A percentile compares a stretch with the other conserved stretches of the same genome.
phyloP scores from a whole-genome alignment of 139 green algal genomes.

The Microglena sp. region DNA sequence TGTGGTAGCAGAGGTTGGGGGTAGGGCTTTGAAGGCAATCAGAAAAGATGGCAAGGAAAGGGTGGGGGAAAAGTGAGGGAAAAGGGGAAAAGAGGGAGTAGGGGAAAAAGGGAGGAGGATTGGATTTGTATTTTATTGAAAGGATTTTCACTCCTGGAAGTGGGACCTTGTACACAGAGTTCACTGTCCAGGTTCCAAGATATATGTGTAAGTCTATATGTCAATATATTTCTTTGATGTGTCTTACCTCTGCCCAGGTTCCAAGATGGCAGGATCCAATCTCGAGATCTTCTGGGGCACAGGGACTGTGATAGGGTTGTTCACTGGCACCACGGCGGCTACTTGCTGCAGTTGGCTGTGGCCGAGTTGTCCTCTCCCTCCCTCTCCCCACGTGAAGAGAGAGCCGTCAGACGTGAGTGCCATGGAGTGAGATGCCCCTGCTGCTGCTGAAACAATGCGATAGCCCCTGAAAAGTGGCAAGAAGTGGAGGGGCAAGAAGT shows the following conservation, averaged over 20 bases:
- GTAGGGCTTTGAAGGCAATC: too few relatives aligned
- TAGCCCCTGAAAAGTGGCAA: slow-evolving; percentile 18
- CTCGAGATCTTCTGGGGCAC: slow-evolving; percentile 44
- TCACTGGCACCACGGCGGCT: slow-evolving; percentile 9
- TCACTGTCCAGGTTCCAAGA: too few relatives aligned
- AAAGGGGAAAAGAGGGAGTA: too few relatives aligned
- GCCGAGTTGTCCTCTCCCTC: slow-evolving; percentile 54
- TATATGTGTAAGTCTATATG: too few relatives aligned
- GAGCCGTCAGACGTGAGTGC: slow-evolving; percentile 62
- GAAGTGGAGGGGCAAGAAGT: neutral
- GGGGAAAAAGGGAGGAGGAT: too few relatives aligned
- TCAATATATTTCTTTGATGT: too few relatives aligned
- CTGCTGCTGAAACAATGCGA: slow-evolving; percentile 51
- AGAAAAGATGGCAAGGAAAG: too few relatives aligned
- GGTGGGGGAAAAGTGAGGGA: too few relatives aligned
- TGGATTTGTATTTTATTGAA: too few relatives aligned
- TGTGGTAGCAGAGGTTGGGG: too few relatives aligned
- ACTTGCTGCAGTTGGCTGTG: slow-evolving; percentile 39
- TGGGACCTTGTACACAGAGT: too few relatives aligned
- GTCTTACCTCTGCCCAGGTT: slow-evolving; percentile 35
- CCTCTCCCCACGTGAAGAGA: slow-evolving; percentile 69
- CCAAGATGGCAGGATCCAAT: slow-evolving; percentile 44
- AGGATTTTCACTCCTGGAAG: too few relatives aligned
- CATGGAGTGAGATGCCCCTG: slow-evolving; percentile 58
- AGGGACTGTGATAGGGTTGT: slow-evolving; percentile 20